Evolutionary conservation across 2,329 filamentous ascomycete species (phyloP).

Genomic region (Calonectria pteridis): DNA sequence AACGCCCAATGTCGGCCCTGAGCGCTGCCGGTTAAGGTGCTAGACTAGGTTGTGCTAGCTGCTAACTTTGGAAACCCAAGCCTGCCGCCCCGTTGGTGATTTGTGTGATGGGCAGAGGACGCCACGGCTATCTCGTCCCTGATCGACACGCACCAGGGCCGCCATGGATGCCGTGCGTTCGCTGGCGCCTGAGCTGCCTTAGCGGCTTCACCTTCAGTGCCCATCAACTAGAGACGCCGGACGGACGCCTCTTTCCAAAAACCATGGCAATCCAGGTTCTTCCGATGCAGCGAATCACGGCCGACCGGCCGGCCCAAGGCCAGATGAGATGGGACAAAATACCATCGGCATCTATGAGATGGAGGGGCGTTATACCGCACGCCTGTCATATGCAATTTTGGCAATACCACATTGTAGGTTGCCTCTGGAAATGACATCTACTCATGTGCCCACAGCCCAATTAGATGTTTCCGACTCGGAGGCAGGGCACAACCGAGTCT

Average conservation of each 20-base stretch:
- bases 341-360: not conserved
- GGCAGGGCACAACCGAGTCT: not conserved
- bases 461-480: not conserved
- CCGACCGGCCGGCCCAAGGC: not conserved
- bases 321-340: not conserved
- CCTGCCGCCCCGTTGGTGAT: not conserved
- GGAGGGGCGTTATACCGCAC: not conserved
- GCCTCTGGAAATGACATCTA: not conserved
- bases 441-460: not conserved
- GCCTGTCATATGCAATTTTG: not conserved
- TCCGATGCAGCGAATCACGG: not conserved
- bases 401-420: slow-evolving; percentile 2
- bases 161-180: slow-evolving; percentile 28
- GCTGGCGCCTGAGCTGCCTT: not conserved
- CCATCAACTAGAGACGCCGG: slow-evolving; percentile 11
- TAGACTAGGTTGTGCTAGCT: slow-evolving; percentile 15
- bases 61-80: slow-evolving; percentile 38
- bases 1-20: not conserved
- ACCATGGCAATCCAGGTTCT: not conserved
- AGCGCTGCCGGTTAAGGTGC: not conserved
- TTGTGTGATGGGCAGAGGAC: slow-evolving; percentile 17
- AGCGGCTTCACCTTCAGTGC: slow-evolving; percentile 2
- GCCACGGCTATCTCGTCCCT: slow-evolving; percentile 25
- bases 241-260: not conserved
- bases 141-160: slow-evolving; percentile 35